Evolutionary conservation across 1,284 basidiomycete genomes (phyloP), one percentile per base, ranked within the genome.

Genomic region (Trametes pubescens): DNA sequence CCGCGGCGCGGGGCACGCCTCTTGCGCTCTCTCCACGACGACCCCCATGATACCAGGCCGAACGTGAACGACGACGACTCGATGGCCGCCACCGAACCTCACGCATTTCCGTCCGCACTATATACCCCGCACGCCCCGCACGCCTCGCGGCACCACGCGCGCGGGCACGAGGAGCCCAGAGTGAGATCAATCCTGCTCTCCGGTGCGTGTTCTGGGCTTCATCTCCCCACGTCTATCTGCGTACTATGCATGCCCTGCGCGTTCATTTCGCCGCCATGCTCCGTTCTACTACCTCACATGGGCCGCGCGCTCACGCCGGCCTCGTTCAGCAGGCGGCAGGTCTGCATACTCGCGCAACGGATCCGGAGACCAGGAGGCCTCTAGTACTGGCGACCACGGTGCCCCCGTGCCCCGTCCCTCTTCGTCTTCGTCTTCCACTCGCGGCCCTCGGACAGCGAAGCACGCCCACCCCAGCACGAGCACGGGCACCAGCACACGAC

Each of bases 131-230:
- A 48, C 51, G 10, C 6, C 11, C 22, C 43, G 18, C 47, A 48
- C 24, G 22, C n/a, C 29, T 44, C 52, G 22, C 57, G 37, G 61
- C 62, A 47, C 57, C 57, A 48, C 49, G 51, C 55, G 47, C 38
- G 34, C 51, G 46, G 53, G 21, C 57, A 62, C 60, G 59, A 66
- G 65, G 48, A 67, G 57, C 63, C 66, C 47, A 59, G 57, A 64
- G 59, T 62, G 57, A 56, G 62, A 55, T 68, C 67, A 47, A 68
- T 68, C 62, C 63, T 68, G 54, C 67, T 62, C 51, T 66, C 67
- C 64, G 67, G 67, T 68, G 55, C 67, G 67, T 68, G 57, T 61
- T 52, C 67, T 62, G 62, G 59, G 59, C 61, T 34, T 24, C 24
- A 35, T 43, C 32, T 56, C 47, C 49, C 54, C 53, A 46, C 54